Conservation (phyloP, 2,329 filamentous ascomycete genomes). For the Microdochium paspali region DNA sequence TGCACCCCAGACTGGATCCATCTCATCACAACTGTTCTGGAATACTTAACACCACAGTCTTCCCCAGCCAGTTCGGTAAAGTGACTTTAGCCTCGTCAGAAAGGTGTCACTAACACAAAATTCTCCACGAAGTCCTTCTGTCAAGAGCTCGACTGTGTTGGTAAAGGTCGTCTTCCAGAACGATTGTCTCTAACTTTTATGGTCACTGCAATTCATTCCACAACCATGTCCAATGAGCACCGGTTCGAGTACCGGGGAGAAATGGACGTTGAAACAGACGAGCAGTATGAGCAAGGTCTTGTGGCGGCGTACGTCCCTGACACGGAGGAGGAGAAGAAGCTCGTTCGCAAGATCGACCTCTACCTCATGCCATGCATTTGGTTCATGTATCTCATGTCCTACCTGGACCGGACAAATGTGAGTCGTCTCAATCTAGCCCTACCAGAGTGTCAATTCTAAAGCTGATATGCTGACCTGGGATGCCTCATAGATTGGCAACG, state of each 20-base stretch:
- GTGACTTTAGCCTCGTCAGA: no score
- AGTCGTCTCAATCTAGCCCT: not conserved
- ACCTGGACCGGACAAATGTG: constrained; percentile 46
- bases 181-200: no score
- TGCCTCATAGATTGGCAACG: constrained; percentile 32
- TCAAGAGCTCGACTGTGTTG: no score
- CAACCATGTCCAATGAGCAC: not conserved
- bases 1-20: no score
- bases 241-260: constrained; percentile 5
- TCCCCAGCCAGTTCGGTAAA: no score
- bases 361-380: constrained; percentile 41
- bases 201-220: not conserved
- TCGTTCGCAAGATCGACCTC: constrained; percentile 29
- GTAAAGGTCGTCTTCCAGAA: not conserved
- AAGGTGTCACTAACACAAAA: no score
- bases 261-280: constrained; percentile 4
- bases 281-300: constrained; percentile 5
- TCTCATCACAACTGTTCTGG: no score
- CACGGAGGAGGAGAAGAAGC: constrained; percentile 20
- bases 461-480: not conserved
- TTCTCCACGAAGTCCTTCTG: no score
- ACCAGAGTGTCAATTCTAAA: not conserved
- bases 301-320: constrained; percentile 15
- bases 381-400: constrained; percentile 48
- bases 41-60: no score